Conservation (phyloP, 2,329 filamentous ascomycete species). For the Microascus cirrosus region DNA sequence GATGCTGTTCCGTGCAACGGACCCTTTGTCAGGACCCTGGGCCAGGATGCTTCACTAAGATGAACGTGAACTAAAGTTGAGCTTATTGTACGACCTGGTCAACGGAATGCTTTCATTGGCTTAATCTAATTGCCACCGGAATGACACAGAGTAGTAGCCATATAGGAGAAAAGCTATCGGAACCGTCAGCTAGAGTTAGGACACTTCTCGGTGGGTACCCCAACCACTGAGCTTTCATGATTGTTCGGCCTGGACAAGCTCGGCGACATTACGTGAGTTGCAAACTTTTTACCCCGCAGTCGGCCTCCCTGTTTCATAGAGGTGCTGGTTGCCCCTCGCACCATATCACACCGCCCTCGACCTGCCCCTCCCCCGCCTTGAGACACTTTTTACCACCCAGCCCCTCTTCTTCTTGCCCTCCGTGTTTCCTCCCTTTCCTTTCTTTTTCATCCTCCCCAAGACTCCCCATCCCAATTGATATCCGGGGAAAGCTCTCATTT, state of each 20-base stretch:
- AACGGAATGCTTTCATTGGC: no score
- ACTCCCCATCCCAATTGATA: background rate
- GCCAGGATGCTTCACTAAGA: no score
- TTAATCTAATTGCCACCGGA: no score
- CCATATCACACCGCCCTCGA: background rate
- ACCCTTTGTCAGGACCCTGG: no score
- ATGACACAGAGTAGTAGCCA: no score
- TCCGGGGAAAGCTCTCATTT: background rate
- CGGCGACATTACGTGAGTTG: background rate
- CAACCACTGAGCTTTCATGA: background rate
- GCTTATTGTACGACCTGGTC: no score
- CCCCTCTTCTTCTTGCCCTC: background rate
- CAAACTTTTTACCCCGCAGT: background rate
- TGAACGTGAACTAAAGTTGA: no score
- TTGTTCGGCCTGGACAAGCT: background rate
- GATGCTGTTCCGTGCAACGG: no score
- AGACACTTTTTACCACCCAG: background rate
- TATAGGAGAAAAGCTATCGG: background rate
- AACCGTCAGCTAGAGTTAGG: background rate
- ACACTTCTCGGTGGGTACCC: background rate
- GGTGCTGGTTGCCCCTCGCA: background rate
- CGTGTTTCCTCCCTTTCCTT: background rate
- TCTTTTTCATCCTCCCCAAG: background rate
- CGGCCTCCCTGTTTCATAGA: background rate
- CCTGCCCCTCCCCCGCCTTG: background rate